These are phyloP conservation scores for Buddleja alternifolia DNA, from an alignment of 257 asterid species.

Conservation along the genomic window DNA sequence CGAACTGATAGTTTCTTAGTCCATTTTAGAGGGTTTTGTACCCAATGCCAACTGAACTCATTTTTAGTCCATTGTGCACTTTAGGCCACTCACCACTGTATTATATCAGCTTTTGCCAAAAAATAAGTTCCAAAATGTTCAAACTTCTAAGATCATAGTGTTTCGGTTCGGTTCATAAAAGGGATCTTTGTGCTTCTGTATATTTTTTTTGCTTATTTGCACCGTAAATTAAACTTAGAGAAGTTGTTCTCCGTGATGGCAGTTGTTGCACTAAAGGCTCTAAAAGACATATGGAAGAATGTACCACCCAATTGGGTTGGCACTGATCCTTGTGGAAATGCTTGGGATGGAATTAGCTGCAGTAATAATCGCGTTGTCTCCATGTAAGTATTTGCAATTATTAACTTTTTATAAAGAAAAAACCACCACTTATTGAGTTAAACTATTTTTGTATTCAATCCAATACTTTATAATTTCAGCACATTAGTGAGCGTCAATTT, in stretches of 20 bases:
- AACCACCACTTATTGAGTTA: neutral
- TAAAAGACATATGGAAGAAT: conserved; percentile 52
- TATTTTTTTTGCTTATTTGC: neutral
- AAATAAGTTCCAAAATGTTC: no score
- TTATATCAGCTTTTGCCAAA: no score
- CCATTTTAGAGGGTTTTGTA: no score
- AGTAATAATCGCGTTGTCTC: conserved; percentile 43
- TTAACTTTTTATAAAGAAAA: neutral
- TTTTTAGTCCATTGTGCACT: no score
- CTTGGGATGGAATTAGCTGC: conserved; percentile 78
- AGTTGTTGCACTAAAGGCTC: conserved; percentile 54
- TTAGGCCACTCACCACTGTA: no score
- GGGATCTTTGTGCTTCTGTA: neutral
- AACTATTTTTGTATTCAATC: neutral
- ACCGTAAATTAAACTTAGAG: neutral
- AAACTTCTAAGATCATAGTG: no score
- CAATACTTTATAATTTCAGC: conserved; percentile 43
- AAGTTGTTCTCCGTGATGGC: conserved; percentile 28
- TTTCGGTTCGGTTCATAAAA: no score
- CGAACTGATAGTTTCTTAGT: no score
- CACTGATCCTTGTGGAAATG: conserved; percentile 66
- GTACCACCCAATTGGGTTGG: conserved; percentile 73
- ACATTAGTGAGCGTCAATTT: conserved; percentile 59
- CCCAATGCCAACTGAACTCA: no score
- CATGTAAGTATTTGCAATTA: conserved; percentile 40